Conservation (phyloP, 495 filamentous ascomycete species). For the Talaromyces trachyspermus region DNA sequence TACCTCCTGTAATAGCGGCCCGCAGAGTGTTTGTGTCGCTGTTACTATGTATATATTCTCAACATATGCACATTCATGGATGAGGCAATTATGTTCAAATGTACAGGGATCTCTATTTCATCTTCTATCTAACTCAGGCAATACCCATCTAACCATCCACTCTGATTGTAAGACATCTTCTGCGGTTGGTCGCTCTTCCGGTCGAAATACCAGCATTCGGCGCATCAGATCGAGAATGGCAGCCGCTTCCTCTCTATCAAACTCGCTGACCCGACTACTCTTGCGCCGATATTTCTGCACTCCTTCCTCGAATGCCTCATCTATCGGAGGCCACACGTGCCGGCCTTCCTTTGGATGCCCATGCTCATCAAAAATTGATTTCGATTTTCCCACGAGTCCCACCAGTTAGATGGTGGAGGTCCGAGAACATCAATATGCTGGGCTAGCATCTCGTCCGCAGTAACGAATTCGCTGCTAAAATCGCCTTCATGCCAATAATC, state of each 20-base stretch:
- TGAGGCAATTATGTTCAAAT: too few relatives aligned
- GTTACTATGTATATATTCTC: too few relatives aligned
- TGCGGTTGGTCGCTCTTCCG: conserved; percentile 7
- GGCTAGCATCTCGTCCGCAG: conserved; percentile 19
- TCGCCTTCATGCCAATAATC: conserved; percentile 28
- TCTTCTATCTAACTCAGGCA: too few relatives aligned
- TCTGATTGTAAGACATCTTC: conserved; percentile 7
- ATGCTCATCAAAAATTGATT: conserved; percentile 4
- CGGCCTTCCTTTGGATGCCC: conserved; percentile 7
- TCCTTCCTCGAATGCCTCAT: conserved; percentile 10
- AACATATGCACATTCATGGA: too few relatives aligned
- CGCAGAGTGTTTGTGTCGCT: too few relatives aligned
- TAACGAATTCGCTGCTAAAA: conserved; percentile 21
- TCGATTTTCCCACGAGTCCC: conserved; percentile 7
- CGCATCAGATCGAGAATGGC: conserved; percentile 9
- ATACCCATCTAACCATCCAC: conserved; percentile 9
- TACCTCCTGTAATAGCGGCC: too few relatives aligned
- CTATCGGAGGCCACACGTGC: conserved; percentile 5
- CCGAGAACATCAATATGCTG: conserved; percentile 27
- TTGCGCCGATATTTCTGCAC: conserved; percentile 9
- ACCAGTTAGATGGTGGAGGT: conserved; percentile 4
- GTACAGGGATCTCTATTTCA: too few relatives aligned
- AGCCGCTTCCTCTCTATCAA: conserved; percentile 8
- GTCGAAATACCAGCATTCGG: conserved; percentile 8
- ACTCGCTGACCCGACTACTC: conserved; percentile 3